phyloP scores from a whole-genome alignment of 306 rosid genomes.

The Vigna reflexopilosa region DNA sequence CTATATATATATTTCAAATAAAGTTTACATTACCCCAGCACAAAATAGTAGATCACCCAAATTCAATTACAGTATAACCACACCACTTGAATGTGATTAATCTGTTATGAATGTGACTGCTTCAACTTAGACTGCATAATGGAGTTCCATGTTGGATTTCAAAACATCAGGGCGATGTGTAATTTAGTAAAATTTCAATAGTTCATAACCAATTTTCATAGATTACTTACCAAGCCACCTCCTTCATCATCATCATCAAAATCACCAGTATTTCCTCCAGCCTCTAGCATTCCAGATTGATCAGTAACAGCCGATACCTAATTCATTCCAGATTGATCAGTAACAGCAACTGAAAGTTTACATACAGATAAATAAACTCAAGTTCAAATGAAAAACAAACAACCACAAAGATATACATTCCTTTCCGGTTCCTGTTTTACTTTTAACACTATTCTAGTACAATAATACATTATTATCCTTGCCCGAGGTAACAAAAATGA shows the following conservation, averaged over 20 bases:
- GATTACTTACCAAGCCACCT: slow-evolving; percentile 80
- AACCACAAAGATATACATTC: neutral
- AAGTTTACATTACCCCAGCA: neutral
- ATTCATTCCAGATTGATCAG: neutral
- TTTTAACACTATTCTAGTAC: neutral
- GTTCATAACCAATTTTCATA: slow-evolving; percentile 16
- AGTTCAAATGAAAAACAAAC: slow-evolving; percentile 32
- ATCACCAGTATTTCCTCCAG: slow-evolving; percentile 85
- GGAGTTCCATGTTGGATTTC: slow-evolving; percentile 8
- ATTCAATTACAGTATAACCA: slow-evolving; percentile 14
- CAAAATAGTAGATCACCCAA: slow-evolving; percentile 6
- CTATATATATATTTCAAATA: slow-evolving; percentile 13
- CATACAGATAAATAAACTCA: slow-evolving; percentile 6
- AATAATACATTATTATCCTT: neutral
- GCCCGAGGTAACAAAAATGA: neutral
- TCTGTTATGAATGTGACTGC: slow-evolving; percentile 23
- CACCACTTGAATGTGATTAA: slow-evolving; percentile 12
- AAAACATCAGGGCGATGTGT: neutral
- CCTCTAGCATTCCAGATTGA: slow-evolving; percentile 79
- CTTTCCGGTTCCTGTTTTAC: neutral
- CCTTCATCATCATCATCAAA: slow-evolving; percentile 95
- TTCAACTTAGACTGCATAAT: slow-evolving; percentile 13
- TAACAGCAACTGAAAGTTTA: neutral
- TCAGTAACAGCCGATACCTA: slow-evolving; percentile 94
- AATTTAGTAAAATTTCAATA: slow-evolving; percentile 8